These are phyloP conservation scores for Heteromeles arbutifolia DNA, from an alignment of 306 rosid species.

Conservation along the genomic window DNA sequence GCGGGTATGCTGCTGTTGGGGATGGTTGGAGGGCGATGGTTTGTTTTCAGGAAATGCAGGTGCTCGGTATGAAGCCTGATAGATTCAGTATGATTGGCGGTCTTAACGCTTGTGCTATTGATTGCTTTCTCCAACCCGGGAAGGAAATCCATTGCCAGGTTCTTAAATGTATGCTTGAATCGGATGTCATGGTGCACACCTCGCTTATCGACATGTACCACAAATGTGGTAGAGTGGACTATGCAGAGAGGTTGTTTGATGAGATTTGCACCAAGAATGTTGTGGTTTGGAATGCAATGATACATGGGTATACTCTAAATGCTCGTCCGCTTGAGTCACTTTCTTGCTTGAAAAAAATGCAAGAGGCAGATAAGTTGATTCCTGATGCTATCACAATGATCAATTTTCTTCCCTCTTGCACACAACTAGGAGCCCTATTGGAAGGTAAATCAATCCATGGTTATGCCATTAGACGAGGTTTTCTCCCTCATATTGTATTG, in stretches of 20 bases:
- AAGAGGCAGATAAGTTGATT: conserved; percentile 22
- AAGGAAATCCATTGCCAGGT: conserved; percentile 44
- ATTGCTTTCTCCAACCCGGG: conserved; percentile 18
- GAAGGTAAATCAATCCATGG: conserved; percentile 50
- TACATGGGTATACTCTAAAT: conserved; percentile 35
- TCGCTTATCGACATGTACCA: conserved; percentile 48
- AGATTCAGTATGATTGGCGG: conserved; percentile 33
- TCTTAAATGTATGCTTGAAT: conserved; percentile 33
- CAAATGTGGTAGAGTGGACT: conserved; percentile 34
- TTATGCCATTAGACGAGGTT: conserved; percentile 42
- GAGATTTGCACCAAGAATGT: conserved; percentile 25
- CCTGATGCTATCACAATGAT: conserved; percentile 41
- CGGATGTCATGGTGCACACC: conserved; percentile 41
- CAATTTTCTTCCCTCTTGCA: conserved; percentile 49
- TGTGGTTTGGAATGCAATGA: conserved; percentile 59
- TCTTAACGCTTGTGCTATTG: conserved; percentile 42
- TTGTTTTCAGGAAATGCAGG: conserved; percentile 39
- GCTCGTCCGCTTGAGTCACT: conserved; percentile 14
- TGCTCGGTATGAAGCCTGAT: conserved; percentile 32
- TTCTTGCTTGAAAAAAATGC: conserved; percentile 39
- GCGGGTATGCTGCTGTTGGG: conserved; percentile 33
- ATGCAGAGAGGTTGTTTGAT: conserved; percentile 40
- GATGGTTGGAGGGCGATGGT: conserved; percentile 24
- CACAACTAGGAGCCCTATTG: conserved; percentile 32
- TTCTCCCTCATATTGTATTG: conserved; percentile 46